phyloP scores from a whole-genome alignment of 1,139 yeast species.

The Debaryomyces subglobosus region DNA sequence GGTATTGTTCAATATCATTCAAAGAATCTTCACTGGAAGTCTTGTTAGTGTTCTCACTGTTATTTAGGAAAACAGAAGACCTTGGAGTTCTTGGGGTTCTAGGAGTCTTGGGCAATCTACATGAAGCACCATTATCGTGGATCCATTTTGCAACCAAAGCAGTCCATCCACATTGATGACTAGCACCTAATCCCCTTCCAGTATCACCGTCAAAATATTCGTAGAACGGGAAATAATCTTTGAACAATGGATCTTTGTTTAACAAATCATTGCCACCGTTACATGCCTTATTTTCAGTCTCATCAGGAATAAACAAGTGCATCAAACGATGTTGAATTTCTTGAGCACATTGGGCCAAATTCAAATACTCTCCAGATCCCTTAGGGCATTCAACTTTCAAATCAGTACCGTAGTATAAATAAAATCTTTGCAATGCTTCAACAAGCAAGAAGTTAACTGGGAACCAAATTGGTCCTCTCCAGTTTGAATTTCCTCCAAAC shows the following conservation, averaged over 20 bases:
- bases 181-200: constrained; percentile 93
- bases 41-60: constrained; percentile 25
- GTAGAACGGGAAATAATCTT: constrained; percentile 77
- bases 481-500: constrained; percentile 96
- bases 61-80: constrained; percentile 31
- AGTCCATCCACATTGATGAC: constrained; percentile 98
- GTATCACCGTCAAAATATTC: constrained; percentile 96
- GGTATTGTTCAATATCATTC: constrained; percentile 36
- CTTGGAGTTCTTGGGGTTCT: constrained; percentile 43
- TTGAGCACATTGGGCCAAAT: constrained; percentile 91
- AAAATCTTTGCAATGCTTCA: constrained; percentile 88
- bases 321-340: constrained; percentile 88
- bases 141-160: constrained; percentile 92
- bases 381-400: constrained; percentile 90
- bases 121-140: constrained; percentile 84
- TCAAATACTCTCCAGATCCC: constrained; percentile 79
- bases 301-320: constrained; percentile 75
- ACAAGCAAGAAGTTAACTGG: constrained; percentile 88
- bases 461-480: constrained; percentile 99
- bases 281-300: constrained; percentile 74
- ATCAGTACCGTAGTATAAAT: constrained; percentile 85
- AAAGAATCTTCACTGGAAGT: constrained; percentile 13
- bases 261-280: constrained; percentile 69
- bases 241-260: constrained; percentile 73
- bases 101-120: constrained; percentile 56